These are phyloP conservation scores for Scheffersomyces segobiensis DNA, from an alignment of 1,139 yeast species.

Conservation along the genomic window DNA sequence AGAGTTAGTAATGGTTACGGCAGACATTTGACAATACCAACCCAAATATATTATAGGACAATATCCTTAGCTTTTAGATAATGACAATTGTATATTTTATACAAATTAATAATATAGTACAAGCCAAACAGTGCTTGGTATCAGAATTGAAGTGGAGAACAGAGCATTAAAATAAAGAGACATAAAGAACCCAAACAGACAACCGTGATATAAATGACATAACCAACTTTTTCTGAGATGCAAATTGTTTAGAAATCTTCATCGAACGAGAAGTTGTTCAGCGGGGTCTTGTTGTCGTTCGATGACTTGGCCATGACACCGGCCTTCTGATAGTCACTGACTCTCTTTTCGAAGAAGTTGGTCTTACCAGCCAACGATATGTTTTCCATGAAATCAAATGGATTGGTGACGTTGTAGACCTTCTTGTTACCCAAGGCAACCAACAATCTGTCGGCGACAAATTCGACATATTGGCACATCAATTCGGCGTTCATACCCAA, in stretches of 20 bases:
- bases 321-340: constrained; percentile 97
- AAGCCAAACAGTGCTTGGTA: not conserved
- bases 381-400: constrained; percentile 98
- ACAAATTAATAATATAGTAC: not conserved
- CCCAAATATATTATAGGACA: too few species aligned
- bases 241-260: constrained; percentile 41
- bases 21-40: not conserved
- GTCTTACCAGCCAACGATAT: constrained; percentile 97
- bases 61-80: not conserved
- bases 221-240: not conserved
- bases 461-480: constrained; percentile 98
- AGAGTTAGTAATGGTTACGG: not conserved
- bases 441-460: constrained; percentile 92
- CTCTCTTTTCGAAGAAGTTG: constrained; percentile 98
- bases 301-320: constrained; percentile 80
- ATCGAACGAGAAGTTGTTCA: constrained; percentile 44
- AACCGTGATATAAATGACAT: not conserved
- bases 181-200: not conserved
- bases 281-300: constrained; percentile 27
- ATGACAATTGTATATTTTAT: not conserved
- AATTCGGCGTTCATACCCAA: constrained; percentile 90
- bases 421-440: constrained; percentile 89
- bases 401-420: constrained; percentile 83
- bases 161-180: not conserved
- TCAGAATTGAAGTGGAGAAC: constrained; percentile 1